Base-by-base conservation (phyloP, 2,329 filamentous ascomycete genomes). In the Hypocreales sp. region DNA sequence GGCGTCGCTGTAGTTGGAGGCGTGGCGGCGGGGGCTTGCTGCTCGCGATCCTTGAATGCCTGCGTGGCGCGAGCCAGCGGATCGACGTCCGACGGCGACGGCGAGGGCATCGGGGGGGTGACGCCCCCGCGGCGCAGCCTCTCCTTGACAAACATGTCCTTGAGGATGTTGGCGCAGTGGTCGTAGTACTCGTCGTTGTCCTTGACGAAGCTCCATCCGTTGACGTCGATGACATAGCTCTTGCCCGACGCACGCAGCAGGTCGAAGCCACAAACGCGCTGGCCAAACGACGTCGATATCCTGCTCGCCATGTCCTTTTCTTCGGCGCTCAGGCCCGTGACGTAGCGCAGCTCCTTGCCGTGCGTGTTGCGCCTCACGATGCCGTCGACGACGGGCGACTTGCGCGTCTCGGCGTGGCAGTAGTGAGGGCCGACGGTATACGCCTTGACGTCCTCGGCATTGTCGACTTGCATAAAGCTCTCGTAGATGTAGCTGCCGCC, bases 141-240 rank as follows among this genome's bases (percentile, higher is more conserved):
- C 50, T 94, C 87, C 36, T 72, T 72, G 36, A 92, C 62, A 39
- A 98, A 95, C 47, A 92, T 81, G 6, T 90, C 77, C 45, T 76
- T 81, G 27, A 98, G 59, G 26, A 95, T 93, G 33, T 64, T 75
- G 14, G 90, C 74, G 40, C 79, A 90, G 44, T 83, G 82, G 44
- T 95, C 81, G 49, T 98, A 98, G 52, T 98, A 98, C 34, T 92
- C 86, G 35, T 94, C 87, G 43, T 98, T 98, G 50, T 98, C 92
- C 51, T 98, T 98, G 50, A 98, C 90, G 44, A 98, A 98, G 47
- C 87, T 95, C 92, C 92, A 98, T 9, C 90, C 90, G 50, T 98
- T 98, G 41, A 98, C 90, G 44, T 98, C 90, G 39, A 98, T 98
- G 26, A 98, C 90, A 53, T 83, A 98, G 48, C 87, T 95, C 50